Evolutionary conservation across 495 filamentous ascomycete species (phyloP).

Genomic region (Sabuloglossum arenarium): DNA sequence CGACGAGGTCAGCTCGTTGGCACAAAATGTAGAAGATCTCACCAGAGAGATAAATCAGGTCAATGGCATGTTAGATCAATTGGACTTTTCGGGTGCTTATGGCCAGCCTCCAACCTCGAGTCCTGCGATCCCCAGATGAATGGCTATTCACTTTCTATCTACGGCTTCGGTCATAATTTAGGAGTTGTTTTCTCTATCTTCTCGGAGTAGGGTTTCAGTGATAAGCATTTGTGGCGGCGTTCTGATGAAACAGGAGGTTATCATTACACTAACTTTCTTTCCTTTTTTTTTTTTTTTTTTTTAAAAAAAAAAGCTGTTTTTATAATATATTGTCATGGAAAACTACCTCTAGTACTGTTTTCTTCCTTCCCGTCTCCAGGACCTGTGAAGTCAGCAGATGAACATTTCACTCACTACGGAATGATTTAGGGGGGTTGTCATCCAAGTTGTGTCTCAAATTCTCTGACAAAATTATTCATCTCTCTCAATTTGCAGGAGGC

Average conservation of each 20-base stretch:
- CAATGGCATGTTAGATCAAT: constrained; percentile 26
- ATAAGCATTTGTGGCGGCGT: background rate
- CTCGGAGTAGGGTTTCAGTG: background rate
- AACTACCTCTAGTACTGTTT: no score
- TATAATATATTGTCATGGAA: no score
- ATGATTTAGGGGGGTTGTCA: no score
- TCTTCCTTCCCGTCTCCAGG: no score
- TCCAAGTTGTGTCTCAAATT: no score
- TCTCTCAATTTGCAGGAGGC: no score
- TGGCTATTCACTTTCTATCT: no score
- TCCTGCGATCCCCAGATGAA: background rate
- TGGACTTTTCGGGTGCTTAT: constrained; percentile 29
- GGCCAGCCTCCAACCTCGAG: background rate
- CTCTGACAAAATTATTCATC: no score
- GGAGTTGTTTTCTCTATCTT: background rate
- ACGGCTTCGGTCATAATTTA: no score
- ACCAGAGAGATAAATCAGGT: constrained; percentile 61
- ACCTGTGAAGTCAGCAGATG: no score
- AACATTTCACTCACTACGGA: no score
- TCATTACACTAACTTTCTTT: background rate
- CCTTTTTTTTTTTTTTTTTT: background rate
- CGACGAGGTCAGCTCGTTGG: constrained; percentile 68
- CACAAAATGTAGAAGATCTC: constrained; percentile 67
- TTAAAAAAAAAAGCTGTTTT: background rate
- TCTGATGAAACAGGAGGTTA: background rate